Evolutionary conservation across 805 yeast genomes (phyloP), one percentile per base, ranked within the genome.

Genomic region (Spathaspora hagerdaliae): DNA sequence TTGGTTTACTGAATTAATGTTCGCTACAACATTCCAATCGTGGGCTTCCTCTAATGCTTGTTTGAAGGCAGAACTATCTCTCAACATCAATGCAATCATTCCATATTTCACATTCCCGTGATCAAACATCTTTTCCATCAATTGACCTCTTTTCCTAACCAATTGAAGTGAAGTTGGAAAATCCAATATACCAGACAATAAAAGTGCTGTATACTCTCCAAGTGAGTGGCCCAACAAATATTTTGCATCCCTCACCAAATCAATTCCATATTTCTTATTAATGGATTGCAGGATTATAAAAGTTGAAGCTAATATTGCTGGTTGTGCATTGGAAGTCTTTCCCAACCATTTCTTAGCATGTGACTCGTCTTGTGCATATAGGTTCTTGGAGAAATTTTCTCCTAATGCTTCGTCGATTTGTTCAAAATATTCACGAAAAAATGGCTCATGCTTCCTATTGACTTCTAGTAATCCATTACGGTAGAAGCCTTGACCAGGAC

Each of bases 311-410:
- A 78, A 58, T 9, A 78, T 71, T 24, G 81, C 74, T 3, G 83
- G 83, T 63, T 79, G 84, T 19, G 82, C 81, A 52, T 73, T 64
- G 36, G 71, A 60, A 0, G 81, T 77, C 27, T 60, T 52, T 9
- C 43, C 29, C 15, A 63, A 39, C 65, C 68, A 65, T 6, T 41
- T 12, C 12, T 44, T 46, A 7, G 50, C 47, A 47, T 14, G 38
- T 38, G 47, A 29, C 46, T 47, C 41, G 43, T 51, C 53, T 29
- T 29, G 32, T 31, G 50, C 39, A 36, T 50, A 47, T 31, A 63
- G 43, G 13, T 56, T 45, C 4, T 46, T 37, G 12, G 60, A 41
- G 44, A 65, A 63, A 11, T 56, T 48, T 19, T 48, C 53, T 5
- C 53, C 48, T 15, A 67, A 46, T 0, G 62, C 48, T 5, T 51